These are phyloP conservation scores for Phyllosticta ampelicida DNA, from an alignment of 2,329 filamentous ascomycete genomes.

Conservation along the genomic window DNA sequence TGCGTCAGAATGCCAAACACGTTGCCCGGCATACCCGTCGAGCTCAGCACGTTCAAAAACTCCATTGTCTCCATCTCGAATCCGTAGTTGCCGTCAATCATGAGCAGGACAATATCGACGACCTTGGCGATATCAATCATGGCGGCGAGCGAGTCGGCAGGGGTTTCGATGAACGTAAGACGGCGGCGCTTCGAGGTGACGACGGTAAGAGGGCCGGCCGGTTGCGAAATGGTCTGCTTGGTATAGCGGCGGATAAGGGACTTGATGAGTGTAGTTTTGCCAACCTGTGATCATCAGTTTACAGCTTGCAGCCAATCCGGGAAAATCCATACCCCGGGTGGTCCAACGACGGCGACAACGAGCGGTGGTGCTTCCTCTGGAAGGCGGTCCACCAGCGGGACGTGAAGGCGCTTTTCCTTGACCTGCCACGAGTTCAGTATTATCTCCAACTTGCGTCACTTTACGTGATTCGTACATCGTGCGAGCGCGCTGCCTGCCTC, in stretches of 20 bases:
- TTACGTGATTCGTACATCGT: conserved; percentile 46
- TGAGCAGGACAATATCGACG: conserved; percentile 89
- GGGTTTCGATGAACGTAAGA: conserved; percentile 91
- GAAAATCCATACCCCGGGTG: conserved; percentile 58
- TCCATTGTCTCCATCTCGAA: conserved; percentile 99
- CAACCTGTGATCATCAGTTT: conserved; percentile 35
- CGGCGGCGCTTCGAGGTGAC: conserved; percentile 94
- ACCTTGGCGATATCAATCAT: conserved; percentile 98
- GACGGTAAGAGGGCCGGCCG: conserved; percentile 85
- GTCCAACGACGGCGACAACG: conserved; percentile 87
- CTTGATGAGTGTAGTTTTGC: conserved; percentile 92
- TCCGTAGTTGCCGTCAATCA: conserved; percentile 98
- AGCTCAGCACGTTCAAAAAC: conserved; percentile 86
- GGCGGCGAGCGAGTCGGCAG: conserved; percentile 81
- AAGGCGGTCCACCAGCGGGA: conserved; percentile 88
- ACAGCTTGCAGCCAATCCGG: background rate
- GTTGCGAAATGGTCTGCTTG: conserved; percentile 85
- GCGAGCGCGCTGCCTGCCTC: conserved; percentile 60
- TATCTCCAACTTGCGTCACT: background rate
- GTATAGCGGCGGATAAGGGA: conserved; percentile 89
- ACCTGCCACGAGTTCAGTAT: conserved; percentile 43
- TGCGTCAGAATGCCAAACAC: conserved; percentile 96
- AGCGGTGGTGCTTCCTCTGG: conserved; percentile 92
- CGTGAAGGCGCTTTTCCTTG: conserved; percentile 92
- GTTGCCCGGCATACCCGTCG: conserved; percentile 95